Percentiles rank a stretch among this genome's conserved stretches.
Conservation (phyloP, 805 yeast genomes). For the Clavispora vitiphila region DNA sequence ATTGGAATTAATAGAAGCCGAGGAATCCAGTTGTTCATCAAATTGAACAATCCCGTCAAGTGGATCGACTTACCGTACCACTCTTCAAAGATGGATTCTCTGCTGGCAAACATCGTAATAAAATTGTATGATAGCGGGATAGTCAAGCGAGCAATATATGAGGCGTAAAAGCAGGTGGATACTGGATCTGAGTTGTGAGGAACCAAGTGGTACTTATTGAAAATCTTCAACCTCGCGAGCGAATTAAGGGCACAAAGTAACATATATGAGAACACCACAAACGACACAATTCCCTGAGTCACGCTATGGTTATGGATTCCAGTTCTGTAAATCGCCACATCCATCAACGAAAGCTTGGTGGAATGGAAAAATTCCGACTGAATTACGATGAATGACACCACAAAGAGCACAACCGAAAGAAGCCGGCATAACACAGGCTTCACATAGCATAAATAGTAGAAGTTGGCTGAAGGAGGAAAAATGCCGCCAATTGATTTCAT, state of each 20-base stretch:
- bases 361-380: slow-evolving; percentile 76
- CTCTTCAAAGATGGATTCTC: slow-evolving; percentile 55
- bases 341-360: slow-evolving; percentile 57
- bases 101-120: slow-evolving; percentile 54
- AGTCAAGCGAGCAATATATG: slow-evolving; percentile 75
- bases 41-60: slow-evolving; percentile 66
- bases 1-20: slow-evolving; percentile 70
- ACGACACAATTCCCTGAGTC: slow-evolving; percentile 34
- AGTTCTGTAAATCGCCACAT: slow-evolving; percentile 36
- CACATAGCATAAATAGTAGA: slow-evolving; percentile 33
- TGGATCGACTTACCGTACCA: slow-evolving; percentile 75
- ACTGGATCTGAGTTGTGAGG: slow-evolving; percentile 69
- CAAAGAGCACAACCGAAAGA: slow-evolving; percentile 37
- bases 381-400: slow-evolving; percentile 50
- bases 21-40: slow-evolving; percentile 72
- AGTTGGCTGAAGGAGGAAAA: slow-evolving; percentile 4
- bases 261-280: slow-evolving; percentile 55
- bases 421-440: slow-evolving; percentile 45
- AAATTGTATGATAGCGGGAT: slow-evolving; percentile 80
- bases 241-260: slow-evolving; percentile 61
- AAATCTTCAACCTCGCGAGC: slow-evolving; percentile 61
- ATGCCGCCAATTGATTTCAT: slow-evolving; percentile 3
- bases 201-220: slow-evolving; percentile 73
- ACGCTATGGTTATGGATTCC: slow-evolving; percentile 20
- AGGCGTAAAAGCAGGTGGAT: slow-evolving; percentile 69